phyloP scores from a whole-genome alignment of 208 protist genomes.

The Crithidia thermophila region DNA sequence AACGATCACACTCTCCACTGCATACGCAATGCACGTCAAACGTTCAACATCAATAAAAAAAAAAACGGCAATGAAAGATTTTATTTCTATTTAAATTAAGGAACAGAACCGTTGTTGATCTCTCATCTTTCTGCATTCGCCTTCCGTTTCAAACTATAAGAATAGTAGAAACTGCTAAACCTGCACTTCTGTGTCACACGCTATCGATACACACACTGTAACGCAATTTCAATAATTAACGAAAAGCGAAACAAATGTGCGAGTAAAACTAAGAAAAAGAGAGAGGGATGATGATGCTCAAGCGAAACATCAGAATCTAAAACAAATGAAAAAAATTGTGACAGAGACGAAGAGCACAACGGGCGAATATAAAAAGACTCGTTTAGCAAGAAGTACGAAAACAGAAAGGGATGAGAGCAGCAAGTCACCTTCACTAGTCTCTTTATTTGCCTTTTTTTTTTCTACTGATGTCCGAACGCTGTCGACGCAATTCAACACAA shows the following conservation, averaged over 20 bases:
- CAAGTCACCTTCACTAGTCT: neutral
- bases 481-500: no score
- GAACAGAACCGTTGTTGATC: neutral
- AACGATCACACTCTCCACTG: neutral
- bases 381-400: no score
- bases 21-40: neutral
- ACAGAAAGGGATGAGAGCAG: neutral
- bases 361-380: no score
- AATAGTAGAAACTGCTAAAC: no score
- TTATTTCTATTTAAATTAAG: neutral
- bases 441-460: neutral
- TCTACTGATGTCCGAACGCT: no score
- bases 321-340: neutral
- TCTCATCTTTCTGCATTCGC: neutral
- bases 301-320: neutral
- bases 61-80: neutral
- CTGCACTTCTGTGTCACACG: no score
- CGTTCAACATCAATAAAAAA: neutral
- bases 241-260: conserved; percentile 1
- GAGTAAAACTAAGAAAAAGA: neutral
- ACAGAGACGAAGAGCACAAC: no score
- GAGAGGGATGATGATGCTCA: neutral
- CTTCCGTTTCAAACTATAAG: no score
- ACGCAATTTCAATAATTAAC: neutral
- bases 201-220: conserved; percentile 9